A percentile compares a stretch with the other conserved stretches of the same genome.
phyloP scores from a whole-genome alignment of 495 filamentous ascomycete species.

The Penicillium roqueforti region DNA sequence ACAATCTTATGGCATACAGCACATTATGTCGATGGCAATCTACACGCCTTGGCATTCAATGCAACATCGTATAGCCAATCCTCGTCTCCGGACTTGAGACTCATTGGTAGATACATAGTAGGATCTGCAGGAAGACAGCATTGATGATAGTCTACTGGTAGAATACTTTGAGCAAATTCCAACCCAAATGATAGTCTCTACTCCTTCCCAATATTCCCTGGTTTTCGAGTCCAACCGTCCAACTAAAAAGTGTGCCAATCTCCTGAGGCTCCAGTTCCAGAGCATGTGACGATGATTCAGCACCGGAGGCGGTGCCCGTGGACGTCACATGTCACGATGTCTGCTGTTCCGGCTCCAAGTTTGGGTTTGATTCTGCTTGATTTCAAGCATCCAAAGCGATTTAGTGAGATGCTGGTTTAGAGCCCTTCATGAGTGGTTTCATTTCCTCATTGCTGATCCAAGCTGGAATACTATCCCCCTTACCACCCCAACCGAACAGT shows the following conservation, averaged over 20 bases:
- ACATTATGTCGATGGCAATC: not conserved
- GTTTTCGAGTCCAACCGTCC: not conserved
- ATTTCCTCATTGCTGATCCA: slow-evolving; percentile 72
- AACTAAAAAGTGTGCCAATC: not conserved
- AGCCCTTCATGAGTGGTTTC: slow-evolving; percentile 62
- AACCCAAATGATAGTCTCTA: not conserved
- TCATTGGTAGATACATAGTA: not conserved
- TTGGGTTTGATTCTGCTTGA: slow-evolving; percentile 4
- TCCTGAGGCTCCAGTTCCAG: not conserved
- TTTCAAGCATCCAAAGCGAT: not conserved
- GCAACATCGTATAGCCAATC: not conserved
- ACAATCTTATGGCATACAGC: not conserved
- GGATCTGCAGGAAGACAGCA: not conserved
- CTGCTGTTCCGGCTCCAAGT: slow-evolving; percentile 2
- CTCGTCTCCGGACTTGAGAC: not conserved
- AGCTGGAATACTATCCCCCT: slow-evolving; percentile 69
- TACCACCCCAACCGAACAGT: slow-evolving; percentile 40
- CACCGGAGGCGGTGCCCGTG: slow-evolving; percentile 11
- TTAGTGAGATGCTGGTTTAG: slow-evolving; percentile 14
- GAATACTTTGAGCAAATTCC: not conserved
- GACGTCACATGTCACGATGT: slow-evolving; percentile 24
- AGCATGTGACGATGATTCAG: slow-evolving; percentile 18
- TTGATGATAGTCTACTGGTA: not conserved
- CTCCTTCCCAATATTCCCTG: not conserved
- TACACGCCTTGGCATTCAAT: not conserved